Evolutionary conservation across 306 rosid genomes (phyloP), one percentile per base, ranked within the genome.

Genomic region (Phaseolus lunatus): DNA sequence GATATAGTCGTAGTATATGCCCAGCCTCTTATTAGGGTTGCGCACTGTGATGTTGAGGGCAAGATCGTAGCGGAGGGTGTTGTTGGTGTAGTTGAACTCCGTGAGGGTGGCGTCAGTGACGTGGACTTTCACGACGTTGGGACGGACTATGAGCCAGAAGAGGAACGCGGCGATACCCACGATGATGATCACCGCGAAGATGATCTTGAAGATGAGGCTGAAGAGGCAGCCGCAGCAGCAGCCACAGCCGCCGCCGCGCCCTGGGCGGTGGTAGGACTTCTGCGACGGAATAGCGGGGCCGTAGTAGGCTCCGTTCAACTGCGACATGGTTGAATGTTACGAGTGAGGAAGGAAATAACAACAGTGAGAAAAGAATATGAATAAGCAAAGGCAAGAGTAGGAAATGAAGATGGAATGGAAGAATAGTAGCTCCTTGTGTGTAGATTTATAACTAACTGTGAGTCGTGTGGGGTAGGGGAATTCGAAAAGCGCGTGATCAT

Each of bases 261-360:
- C 74, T 1, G 81, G 86, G 6, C 93, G 86, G 74, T 89, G 50
- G 87, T 81, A 86, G 37, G 89, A 12, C 10, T 68, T 67, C 1
- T 84, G 67, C 2, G 97, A 89, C 0, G 97, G 98, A 74, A 91
- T 75, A 4, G 98, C 54, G 1, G 98, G 97, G 67, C 97, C 98
- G 59, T 93, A 89, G 84, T 86, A 93, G 80, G 95, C 87, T n/a
- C 97, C 95, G 76, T 93, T 93, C 50, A 93, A 62, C 2, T 86
- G 79, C 12, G 88, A 26, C 92, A 93, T 93, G 77, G 48, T 11
- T 19, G 5, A 66, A 26, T 13, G 1, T 33, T 7, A 56, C 5
- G 45, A 49, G 12, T 3, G 1, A 26, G 33, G 11, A 26, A 29
- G 12, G 1, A 31, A 59, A 29, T 13, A 7, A 23, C 1, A 56